phyloP scores from a whole-genome alignment of 2,329 filamentous ascomycete genomes.

The Huntiella savannae region DNA sequence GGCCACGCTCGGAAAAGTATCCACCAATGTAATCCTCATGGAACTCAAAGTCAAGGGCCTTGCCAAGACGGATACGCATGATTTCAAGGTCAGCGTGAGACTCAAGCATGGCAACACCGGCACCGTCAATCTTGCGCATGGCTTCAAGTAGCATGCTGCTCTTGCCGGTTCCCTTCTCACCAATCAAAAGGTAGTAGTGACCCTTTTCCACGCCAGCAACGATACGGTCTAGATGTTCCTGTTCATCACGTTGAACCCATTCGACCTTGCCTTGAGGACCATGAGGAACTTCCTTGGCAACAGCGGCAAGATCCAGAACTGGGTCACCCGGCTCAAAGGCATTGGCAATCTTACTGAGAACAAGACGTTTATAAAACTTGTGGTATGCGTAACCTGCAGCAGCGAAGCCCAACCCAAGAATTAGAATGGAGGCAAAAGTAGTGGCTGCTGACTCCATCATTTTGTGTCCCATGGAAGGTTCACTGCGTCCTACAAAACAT shows the following conservation, averaged over 20 bases:
- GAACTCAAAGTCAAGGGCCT: constrained; percentile 88
- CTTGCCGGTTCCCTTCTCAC: constrained; percentile 93
- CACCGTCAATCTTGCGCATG: constrained; percentile 81
- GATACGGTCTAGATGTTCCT: constrained; percentile 64
- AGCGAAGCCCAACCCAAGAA: constrained; percentile 46
- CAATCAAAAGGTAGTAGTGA: constrained; percentile 80
- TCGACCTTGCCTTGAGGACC: constrained; percentile 24
- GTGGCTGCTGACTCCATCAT: constrained; percentile 60
- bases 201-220: constrained; percentile 53
- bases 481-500: constrained; percentile 10
- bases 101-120: constrained; percentile 87
- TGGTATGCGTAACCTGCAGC: constrained; percentile 61
- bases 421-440: constrained; percentile 53
- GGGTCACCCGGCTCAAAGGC: constrained; percentile 88
- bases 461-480: constrained; percentile 30
- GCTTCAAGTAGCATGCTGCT: constrained; percentile 89
- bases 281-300: constrained; percentile 35
- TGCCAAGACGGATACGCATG: constrained; percentile 79
- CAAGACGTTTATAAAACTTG: constrained; percentile 70
- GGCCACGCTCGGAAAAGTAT: constrained; percentile 85
- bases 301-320: constrained; percentile 60
- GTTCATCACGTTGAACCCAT: constrained; percentile 75
- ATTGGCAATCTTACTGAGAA: constrained; percentile 79
- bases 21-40: constrained; percentile 96
- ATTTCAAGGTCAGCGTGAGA: constrained; percentile 90